phyloP scores from a whole-genome alignment of 163 green algal genomes.

The Scenedesmus sp. region DNA sequence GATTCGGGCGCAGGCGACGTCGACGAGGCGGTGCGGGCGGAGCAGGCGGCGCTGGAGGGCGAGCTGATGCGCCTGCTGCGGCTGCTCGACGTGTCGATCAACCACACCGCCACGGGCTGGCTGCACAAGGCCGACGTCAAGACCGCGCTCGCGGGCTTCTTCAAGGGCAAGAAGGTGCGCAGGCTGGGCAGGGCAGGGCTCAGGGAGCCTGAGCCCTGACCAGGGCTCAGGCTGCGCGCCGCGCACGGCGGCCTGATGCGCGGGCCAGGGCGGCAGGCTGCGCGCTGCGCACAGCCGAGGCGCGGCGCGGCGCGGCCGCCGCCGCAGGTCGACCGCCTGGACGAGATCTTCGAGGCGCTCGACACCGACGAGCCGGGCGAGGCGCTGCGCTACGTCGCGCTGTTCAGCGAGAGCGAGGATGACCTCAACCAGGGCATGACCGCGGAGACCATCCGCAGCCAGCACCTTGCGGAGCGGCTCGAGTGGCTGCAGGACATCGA shows the following conservation, averaged over 20 bases:
- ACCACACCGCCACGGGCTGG: slow-evolving; percentile 54
- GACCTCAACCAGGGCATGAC: slow-evolving; percentile 54
- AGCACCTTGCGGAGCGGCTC: slow-evolving; percentile 54
- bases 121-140: slow-evolving; percentile 57
- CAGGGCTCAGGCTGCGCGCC: too few species aligned
- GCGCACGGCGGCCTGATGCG: too few species aligned
- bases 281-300: too few species aligned
- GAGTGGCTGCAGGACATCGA: slow-evolving; percentile 50
- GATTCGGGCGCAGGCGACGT: slow-evolving; percentile 44
- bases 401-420: slow-evolving; percentile 53
- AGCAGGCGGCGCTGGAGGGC: slow-evolving; percentile 47
- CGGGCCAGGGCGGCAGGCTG: too few species aligned
- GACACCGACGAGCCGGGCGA: slow-evolving; percentile 52
- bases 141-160: slow-evolving; percentile 43
- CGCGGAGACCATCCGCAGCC: slow-evolving; percentile 55
- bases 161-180: slow-evolving; percentile 42
- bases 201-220: too few species aligned
- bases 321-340: slow-evolving; percentile 35
- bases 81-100: slow-evolving; percentile 41
- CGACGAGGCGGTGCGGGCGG: slow-evolving; percentile 48
- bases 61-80: slow-evolving; percentile 41
- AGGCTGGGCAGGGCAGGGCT: too few species aligned
- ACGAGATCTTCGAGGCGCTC: slow-evolving; percentile 52
- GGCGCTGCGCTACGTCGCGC: slow-evolving; percentile 42
- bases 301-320: too few species aligned